phyloP scores from a whole-genome alignment of 352 stramenopile genomes.

The Elongisporangium anandrum region DNA sequence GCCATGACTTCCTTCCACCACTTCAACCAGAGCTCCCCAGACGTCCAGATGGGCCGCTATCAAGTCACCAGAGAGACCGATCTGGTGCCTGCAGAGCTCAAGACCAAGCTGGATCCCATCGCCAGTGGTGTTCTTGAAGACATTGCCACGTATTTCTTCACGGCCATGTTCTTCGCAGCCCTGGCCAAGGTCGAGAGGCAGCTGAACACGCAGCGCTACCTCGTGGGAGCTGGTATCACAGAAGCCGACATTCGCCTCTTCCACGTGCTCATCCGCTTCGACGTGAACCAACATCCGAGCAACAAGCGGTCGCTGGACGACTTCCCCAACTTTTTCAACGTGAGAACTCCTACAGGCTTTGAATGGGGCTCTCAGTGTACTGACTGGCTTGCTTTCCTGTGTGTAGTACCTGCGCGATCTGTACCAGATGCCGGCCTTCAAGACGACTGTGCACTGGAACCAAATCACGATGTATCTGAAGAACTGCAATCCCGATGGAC shows the following conservation, averaged over 20 bases:
- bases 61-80: no score
- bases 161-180: conserved; percentile 39
- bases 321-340: conserved; percentile 30
- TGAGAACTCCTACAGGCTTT: not conserved
- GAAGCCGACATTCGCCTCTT: conserved; percentile 36
- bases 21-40: no score
- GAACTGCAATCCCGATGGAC: conserved; percentile 61
- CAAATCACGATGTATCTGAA: conserved; percentile 89
- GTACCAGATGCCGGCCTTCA: conserved; percentile 78
- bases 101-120: conserved; percentile 42
- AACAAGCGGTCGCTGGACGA: conserved; percentile 42
- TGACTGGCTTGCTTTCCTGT: not conserved
- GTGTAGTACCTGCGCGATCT: conserved; percentile 32
- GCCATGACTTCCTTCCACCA: no score
- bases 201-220: conserved; percentile 10
- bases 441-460: conserved; percentile 80
- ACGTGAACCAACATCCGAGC: conserved; percentile 14
- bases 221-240: conserved; percentile 17
- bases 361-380: no score
- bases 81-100: no score
- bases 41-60: no score
- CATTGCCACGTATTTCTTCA: conserved; percentile 46
- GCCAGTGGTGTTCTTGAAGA: conserved; percentile 60
- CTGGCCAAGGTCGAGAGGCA: conserved; percentile 21
- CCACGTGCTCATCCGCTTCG: conserved; percentile 24